phyloP scores from a whole-genome alignment of 257 asterid species.

The Ajuga chamaepitys region DNA sequence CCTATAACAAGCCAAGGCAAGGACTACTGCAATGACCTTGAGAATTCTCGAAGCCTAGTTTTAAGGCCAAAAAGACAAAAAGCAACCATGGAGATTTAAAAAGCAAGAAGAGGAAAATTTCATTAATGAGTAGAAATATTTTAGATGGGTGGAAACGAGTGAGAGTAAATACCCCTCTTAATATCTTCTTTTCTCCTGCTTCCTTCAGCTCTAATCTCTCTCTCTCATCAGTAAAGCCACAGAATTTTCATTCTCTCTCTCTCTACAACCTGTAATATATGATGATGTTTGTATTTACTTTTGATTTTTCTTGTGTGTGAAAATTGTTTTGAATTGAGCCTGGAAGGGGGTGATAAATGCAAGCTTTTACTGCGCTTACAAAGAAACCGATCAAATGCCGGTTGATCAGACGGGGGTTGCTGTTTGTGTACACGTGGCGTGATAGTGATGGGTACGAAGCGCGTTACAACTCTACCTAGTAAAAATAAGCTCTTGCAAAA shows the following conservation, averaged over 20 bases:
- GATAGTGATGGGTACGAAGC: conserved; percentile 5
- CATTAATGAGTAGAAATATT: conserved; percentile 20
- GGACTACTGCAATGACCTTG: too few species aligned
- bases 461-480: conserved; percentile 19
- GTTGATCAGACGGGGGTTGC: conserved; percentile 6
- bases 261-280: background rate
- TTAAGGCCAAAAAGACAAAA: background rate
- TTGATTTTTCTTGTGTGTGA: conserved; percentile 12
- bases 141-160: conserved; percentile 27
- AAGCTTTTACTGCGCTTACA: conserved; percentile 38
- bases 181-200: background rate
- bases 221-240: conserved; percentile 14
- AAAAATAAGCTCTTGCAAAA: conserved; percentile 5
- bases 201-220: background rate
- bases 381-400: conserved; percentile 44
- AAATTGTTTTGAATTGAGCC: conserved; percentile 6
- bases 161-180: conserved; percentile 34
- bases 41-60: background rate
- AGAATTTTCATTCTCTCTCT: conserved; percentile 3
- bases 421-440: conserved; percentile 31
- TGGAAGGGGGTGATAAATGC: conserved; percentile 35
- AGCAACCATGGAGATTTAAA: conserved; percentile 4
- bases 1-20: background rate
- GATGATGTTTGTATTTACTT: background rate
- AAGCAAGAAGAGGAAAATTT: background rate